Conservation (phyloP, 805 yeast genomes). For the Yarrowia divulgata region DNA sequence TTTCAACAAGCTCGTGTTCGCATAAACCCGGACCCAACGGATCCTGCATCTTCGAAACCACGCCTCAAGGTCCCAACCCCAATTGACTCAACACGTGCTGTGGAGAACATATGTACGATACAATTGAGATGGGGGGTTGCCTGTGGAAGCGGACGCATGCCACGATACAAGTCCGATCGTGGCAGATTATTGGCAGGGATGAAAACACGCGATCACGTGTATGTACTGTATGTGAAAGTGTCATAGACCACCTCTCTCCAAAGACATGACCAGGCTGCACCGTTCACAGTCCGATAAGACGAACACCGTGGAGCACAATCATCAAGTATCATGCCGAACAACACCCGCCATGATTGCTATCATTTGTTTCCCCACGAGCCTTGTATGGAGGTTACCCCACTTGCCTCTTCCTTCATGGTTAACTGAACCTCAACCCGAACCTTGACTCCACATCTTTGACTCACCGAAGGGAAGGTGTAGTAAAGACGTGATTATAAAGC, state of each 20-base stretch:
- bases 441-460: constrained; percentile 12
- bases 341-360: constrained; percentile 3
- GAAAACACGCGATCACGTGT: background rate
- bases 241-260: too few species aligned
- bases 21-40: constrained; percentile 11
- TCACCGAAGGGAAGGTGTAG: too few species aligned
- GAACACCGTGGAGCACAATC: too few species aligned
- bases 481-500: background rate
- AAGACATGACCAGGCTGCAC: too few species aligned
- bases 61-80: constrained; percentile 26
- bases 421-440: background rate
- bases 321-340: background rate
- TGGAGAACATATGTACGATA: background rate
- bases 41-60: background rate
- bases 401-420: background rate
- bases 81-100: constrained; percentile 37
- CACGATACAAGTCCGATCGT: background rate
- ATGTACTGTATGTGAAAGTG: too few species aligned
- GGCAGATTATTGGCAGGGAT: background rate
- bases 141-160: background rate
- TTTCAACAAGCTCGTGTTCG: background rate
- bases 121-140: background rate
- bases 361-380: constrained; percentile 12
- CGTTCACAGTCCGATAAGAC: too few species aligned
- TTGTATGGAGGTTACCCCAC: too few species aligned